These are phyloP conservation scores for Aspergillus nidulans DNA, from an alignment of 495 filamentous ascomycete species.

Conservation along the genomic window DNA sequence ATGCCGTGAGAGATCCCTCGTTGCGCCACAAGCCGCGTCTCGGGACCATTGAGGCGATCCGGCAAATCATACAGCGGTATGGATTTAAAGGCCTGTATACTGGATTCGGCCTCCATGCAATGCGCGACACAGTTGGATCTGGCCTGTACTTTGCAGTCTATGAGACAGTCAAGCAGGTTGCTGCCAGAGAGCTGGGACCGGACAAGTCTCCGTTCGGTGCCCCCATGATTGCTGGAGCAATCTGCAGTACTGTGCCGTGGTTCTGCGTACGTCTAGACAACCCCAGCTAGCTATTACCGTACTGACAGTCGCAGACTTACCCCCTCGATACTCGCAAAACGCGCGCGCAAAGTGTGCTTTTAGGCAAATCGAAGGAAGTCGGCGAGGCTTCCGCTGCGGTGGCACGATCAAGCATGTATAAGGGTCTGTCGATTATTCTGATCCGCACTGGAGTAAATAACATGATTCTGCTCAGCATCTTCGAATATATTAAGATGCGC, in stretches of 20 bases:
- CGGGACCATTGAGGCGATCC: slow-evolving; percentile 74
- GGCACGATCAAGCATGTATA: slow-evolving; percentile 47
- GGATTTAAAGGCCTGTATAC: slow-evolving; percentile 80
- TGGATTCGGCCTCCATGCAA: slow-evolving; percentile 74
- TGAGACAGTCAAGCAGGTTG: slow-evolving; percentile 81
- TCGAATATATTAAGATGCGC: slow-evolving; percentile 41
- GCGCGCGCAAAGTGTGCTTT: slow-evolving; percentile 43
- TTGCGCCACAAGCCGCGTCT: slow-evolving; percentile 69
- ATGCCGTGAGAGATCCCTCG: slow-evolving; percentile 53
- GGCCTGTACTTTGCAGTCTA: slow-evolving; percentile 90
- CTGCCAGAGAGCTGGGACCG: slow-evolving; percentile 52
- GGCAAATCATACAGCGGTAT: slow-evolving; percentile 71
- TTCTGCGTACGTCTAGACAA: slow-evolving; percentile 36
- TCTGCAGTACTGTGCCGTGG: slow-evolving; percentile 48
- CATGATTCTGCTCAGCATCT: slow-evolving; percentile 46
- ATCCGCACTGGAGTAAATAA: slow-evolving; percentile 46
- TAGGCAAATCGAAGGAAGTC: slow-evolving; percentile 42
- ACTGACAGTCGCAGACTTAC: slow-evolving; percentile 36
- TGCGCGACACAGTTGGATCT: slow-evolving; percentile 85
- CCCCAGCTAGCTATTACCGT: not conserved
- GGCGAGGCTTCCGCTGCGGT: slow-evolving; percentile 42
- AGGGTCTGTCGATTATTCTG: slow-evolving; percentile 44
- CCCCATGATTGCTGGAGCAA: slow-evolving; percentile 41
- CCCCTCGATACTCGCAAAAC: slow-evolving; percentile 48
- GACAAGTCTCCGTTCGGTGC: slow-evolving; percentile 38